Percentiles rank a stretch among this genome's conserved stretches.
Evolutionary conservation across 305 asterid genomes (phyloP).

Genomic region (Fraxinus dipetala): DNA sequence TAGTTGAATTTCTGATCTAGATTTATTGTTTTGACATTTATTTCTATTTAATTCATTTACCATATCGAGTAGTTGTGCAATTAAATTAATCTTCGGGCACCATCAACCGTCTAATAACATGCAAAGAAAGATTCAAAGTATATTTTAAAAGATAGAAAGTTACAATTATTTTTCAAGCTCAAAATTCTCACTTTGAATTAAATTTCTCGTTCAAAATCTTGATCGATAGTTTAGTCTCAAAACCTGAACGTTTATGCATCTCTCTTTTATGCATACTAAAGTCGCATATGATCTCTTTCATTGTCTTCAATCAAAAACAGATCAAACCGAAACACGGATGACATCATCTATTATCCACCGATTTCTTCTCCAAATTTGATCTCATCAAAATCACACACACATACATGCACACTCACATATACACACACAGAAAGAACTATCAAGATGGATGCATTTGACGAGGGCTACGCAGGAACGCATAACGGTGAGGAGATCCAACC

Average conservation of each 20-base stretch:
- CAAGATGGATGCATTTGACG: constrained; percentile 57
- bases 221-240: neutral
- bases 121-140: too few relatives aligned
- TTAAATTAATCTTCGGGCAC: too few relatives aligned
- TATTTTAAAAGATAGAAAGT: neutral
- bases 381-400: neutral
- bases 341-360: constrained; percentile 9
- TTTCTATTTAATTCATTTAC: too few relatives aligned
- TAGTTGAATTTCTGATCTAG: too few relatives aligned
- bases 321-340: constrained; percentile 4
- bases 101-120: too few relatives aligned
- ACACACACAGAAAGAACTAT: neutral
- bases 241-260: neutral
- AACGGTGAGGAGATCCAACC: constrained; percentile 37
- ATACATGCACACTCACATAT: neutral
- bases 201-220: neutral
- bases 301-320: neutral
- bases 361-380: constrained; percentile 32
- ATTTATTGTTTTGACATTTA: too few relatives aligned
- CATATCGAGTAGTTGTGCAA: too few relatives aligned
- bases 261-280: neutral
- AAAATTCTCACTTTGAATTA: neutral
- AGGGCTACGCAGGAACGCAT: constrained; percentile 26
- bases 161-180: neutral
- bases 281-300: neutral